Base-by-base conservation (phyloP, 257 asterid species). In the Perilla frutescens region DNA sequence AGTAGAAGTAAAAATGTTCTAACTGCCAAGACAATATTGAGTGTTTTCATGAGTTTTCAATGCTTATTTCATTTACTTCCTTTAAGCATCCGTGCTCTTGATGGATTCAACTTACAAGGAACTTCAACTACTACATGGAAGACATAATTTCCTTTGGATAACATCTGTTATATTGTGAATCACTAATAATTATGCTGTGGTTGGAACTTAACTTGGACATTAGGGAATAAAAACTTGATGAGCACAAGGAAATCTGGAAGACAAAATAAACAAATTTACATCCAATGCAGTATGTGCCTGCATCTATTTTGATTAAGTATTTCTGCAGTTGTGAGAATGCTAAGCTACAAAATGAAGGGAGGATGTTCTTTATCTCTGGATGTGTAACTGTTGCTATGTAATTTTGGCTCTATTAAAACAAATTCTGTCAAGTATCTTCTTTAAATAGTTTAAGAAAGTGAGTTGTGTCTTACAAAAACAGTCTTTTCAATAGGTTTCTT, bases 401-500 rank as follows among this genome's bases (percentile, higher is more conserved):
- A 49, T 48, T 59, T 43, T 71, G 62, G 20, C 15, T 10, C 31
- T 15, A 8, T 6, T 37, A 39, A 36, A 47, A 14, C 11, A 58
- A 49, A 51, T 37, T 10, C 48, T 44, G 11, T 13, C 67, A 34
- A 62, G 41, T 57, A 54, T 14, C 45, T 4, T 62, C 64, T 73
- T 68, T 12, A 62, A 15, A 68, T 32, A 51, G 29, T 68, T 64
- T 76, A 50, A 68, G 50, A 43, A 64, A 60, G 15, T 15, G 43
- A 62, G 47, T 29, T 45, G 53, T 51, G 4, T 59, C 7, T 8
- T 43, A 10, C 54, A 44, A 14, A 61, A 48, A 63, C 6, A 40
- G 56, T 68, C 7, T 34, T 65, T 39, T 60, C 31, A 60, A 45
- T n/a, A 7, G 47, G 53, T 45, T 75, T 29, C 15, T n/a, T 26